Evolutionary conservation across 257 asterid species (phyloP), one percentile per base, ranked within the genome.

Genomic region (Solanum ossicruentum): DNA sequence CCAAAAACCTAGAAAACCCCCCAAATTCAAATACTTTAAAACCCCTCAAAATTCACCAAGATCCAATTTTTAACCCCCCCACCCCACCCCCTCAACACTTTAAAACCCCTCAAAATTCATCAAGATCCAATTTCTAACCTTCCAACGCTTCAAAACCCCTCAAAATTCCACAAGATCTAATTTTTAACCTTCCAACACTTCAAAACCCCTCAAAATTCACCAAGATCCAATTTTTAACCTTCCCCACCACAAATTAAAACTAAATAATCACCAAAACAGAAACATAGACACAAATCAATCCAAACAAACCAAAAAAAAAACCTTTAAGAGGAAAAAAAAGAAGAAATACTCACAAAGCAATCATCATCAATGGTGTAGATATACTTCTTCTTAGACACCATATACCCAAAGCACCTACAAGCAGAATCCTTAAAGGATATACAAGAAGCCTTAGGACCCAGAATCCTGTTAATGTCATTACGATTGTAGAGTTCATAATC

Each of bases 341-440:
- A 84, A 5, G 15, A 81, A 17, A 58, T 8, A 91, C 97, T 92
- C 81, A 93, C 97, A 86, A 94, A 94, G 92, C 98, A 94, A 83
- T 94, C 98, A 81, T 94, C 97, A 83, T 94, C 98, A 86, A 94
- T 94, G 88, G 97, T 94, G 84, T 85, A 93, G 73, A 93, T 89
- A 49, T 92, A 92, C 97, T 93, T 93, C 95, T 93, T 93, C 92
- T 91, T 93, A 17, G 98, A 93, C n/a, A 94, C 95, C 97, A 94
- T 91, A 86, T 86, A 93, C 0, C 94, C 98, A 86, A 94, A 94
- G 90, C 97, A 93, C 85, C 97, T 85, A 87, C 98, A 94, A 83
- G 98, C 98, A 87, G 94, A 89, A 17, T 91, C 97, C 93, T 92
- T 91, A 70, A 93, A 93, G 87, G 97, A 93, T 87, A 93, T 93